Conservation (phyloP, 1,284 basidiomycete species). For the Singerocomus inundabilis region DNA sequence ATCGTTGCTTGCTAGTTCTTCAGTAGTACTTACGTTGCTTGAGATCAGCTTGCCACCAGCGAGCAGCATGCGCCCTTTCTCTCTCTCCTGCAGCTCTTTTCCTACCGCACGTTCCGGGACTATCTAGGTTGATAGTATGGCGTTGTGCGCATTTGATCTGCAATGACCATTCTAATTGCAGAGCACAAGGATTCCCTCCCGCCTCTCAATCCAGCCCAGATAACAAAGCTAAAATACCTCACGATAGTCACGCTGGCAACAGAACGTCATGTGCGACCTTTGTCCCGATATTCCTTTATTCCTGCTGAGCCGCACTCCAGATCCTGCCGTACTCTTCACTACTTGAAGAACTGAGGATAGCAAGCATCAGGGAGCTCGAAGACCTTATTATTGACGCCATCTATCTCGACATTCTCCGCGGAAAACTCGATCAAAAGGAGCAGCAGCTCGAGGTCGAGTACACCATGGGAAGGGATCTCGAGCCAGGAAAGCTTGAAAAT, state of each 20-base stretch:
- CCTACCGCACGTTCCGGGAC: slow-evolving; percentile 82
- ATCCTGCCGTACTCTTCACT: slow-evolving; percentile 73
- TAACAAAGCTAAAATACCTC: slow-evolving; percentile 87
- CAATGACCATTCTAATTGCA: slow-evolving; percentile 31
- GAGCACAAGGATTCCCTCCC: slow-evolving; percentile 68
- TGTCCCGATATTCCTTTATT: not conserved
- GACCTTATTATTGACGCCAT: slow-evolving; percentile 95
- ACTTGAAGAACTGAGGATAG: slow-evolving; percentile 65
- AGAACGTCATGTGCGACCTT: slow-evolving; percentile 60
- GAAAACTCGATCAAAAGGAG: slow-evolving; percentile 89
- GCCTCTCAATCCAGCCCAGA: slow-evolving; percentile 67
- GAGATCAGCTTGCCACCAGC: slow-evolving; percentile 56
- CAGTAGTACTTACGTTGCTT: slow-evolving; percentile 1
- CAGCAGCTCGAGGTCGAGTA: slow-evolving; percentile 87
- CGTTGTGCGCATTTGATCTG: not conserved
- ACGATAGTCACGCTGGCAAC: slow-evolving; percentile 82
- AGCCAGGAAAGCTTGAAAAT: slow-evolving; percentile 60
- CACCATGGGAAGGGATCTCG: slow-evolving; percentile 86
- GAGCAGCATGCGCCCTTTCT: slow-evolving; percentile 61
- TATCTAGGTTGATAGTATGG: slow-evolving; percentile 54
- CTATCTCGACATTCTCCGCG: slow-evolving; percentile 84
- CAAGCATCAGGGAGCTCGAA: slow-evolving; percentile 82
- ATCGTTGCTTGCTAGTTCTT: not conserved
- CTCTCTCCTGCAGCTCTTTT: slow-evolving; percentile 78
- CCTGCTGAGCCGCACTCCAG: slow-evolving; percentile 37